Base-by-base conservation (phyloP, 169 alveolate species). In the Plasmodium sp. region DNA sequence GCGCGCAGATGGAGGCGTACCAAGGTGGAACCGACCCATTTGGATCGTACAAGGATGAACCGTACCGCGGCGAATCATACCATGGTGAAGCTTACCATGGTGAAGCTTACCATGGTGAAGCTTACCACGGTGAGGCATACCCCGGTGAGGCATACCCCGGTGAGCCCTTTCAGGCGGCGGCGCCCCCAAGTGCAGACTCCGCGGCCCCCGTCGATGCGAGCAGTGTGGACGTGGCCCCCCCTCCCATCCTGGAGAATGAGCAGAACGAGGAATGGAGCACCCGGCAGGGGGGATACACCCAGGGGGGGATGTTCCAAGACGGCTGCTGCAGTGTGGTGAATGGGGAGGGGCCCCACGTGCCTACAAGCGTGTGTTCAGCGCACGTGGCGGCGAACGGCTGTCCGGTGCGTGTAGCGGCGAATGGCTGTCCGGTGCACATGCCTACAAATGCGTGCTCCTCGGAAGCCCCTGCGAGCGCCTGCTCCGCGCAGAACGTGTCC, bases 401-500 rank as follows among this genome's bases (percentile, higher is more conserved):
- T 39, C 5, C 45, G 5, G 45, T 7, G 45, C 3, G 5, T 7
- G 45, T 39, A 7, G 7, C 2, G 45, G 3, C 7, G 45, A 39
- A 39, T 39, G 45, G 9, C 5, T 39, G 45, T 39, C 45, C 45
- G 3, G 45, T 39, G 5, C 45, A 39, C 45, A 7, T 39, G 2
- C 14, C 54, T 43, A 1, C 14, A 43, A 43, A 62, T 33, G 3
- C 16, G 6, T 79, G 71, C 43, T 9, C 67, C 7, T 2, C 81
- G 27, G 27, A 22, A 22, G 27, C 27, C 27, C 14, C 54, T 43
- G 12, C 14, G 9, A 43, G 45, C 18, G 3, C 16, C 5, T 79
- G 71, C 43, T 9, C 67, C 7, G 3, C 81, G 31, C 84, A 84
- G 75, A 72, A 84, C 72, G 31, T 93, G 16, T 84, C 96, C 0